Conservation (phyloP, 164 flowering plant species). For the Chimonanthus salicifolius region DNA sequence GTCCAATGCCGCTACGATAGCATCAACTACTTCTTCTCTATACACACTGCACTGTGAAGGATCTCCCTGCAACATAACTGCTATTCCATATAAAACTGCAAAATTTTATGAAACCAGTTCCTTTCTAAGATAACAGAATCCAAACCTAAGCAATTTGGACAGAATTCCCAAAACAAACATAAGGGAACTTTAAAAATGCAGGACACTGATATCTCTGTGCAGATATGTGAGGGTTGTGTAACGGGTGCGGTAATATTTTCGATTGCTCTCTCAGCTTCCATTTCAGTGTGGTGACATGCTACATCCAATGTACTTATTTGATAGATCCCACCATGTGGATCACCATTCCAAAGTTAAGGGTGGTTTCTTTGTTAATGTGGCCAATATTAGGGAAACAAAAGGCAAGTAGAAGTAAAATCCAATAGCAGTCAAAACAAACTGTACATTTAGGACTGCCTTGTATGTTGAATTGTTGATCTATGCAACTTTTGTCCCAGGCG, state of each 20-base stretch:
- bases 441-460: no score
- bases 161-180: background rate
- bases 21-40: conserved; percentile 64
- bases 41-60: conserved; percentile 37
- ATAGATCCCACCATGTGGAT: background rate
- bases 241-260: background rate
- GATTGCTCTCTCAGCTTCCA: background rate
- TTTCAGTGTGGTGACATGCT: background rate
- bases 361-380: no score
- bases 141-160: background rate
- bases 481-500: no score
- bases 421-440: no score
- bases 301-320: background rate
- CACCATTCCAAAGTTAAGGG: background rate
- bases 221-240: background rate
- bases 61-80: conserved; percentile 58
- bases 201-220: background rate
- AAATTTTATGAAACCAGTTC: background rate
- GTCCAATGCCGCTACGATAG: conserved; percentile 35
- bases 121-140: background rate
- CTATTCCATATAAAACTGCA: conserved; percentile 16
- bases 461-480: no score
- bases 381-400: no score
- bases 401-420: no score
- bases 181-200: background rate